Evolutionary conservation across 129 eudicot species (phyloP), one percentile per base, ranked within the genome.

Genomic region (Deinandra increscens): DNA sequence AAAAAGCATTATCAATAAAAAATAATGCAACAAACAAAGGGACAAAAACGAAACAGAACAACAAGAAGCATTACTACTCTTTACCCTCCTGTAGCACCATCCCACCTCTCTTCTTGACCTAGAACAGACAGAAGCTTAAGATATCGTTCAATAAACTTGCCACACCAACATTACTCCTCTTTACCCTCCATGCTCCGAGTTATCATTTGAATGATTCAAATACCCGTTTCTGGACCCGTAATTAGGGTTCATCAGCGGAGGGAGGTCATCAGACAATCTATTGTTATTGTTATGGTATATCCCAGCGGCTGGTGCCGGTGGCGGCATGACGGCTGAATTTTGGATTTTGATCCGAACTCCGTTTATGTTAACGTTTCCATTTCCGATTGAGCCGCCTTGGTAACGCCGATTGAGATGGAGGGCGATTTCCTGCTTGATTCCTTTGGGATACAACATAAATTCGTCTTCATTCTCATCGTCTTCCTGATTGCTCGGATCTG

Each of bases 261-360:
- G 75, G 14, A 69, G 69, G 11, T 80, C 87, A 50, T 86, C 81
- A 12, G 7, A 36, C 5, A 7, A 3, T 36, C 39, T 4, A n/a
- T n/a, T n/a, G n/a, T n/a, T n/a, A n/a, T n/a, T n/a, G 7, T 36
- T 36, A 36, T 4, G 39, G 39, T 36, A 36, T 36, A 36, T 36
- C 7, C n/a, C n/a, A n/a, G 39, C 39, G 5, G 6, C 39, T 8
- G 18, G n/a, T n/a, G n/a, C n/a, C n/a, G n/a, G n/a, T n/a, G n/a
- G 3, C 4, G 39, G 44, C 7, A 36, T 36, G 29, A 18, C 37
- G 3, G 20, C 71, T 0, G 9, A 13, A 69, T 53, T 69, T 0
- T 84, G 91, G 36, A 80, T 75, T 42, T 77, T 80, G 48, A 85
- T 82, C 69, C 84, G 82, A 22, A 84, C 73, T 9, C 85, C 80